Conservation (phyloP, 2,329 filamentous ascomycete species). For the Diplodia mutila region DNA sequence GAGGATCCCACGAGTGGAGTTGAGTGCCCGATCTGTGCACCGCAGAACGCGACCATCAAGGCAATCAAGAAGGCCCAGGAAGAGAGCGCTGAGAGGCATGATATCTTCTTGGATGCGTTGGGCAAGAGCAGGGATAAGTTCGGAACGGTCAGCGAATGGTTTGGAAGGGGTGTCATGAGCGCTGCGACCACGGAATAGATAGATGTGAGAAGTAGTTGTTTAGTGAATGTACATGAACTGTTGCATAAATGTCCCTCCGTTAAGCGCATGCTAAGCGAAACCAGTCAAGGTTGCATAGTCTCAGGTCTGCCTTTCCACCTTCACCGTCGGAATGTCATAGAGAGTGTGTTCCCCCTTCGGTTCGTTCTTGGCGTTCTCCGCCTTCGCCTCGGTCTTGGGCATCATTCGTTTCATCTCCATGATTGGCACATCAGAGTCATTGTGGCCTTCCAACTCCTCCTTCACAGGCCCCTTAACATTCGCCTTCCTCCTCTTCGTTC, state of each 20-base stretch:
- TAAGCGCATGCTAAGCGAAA: neutral
- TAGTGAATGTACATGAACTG: neutral
- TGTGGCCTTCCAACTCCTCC: neutral
- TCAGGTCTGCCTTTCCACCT: neutral
- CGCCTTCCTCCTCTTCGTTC: neutral
- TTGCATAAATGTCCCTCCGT: neutral
- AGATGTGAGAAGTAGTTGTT: neutral
- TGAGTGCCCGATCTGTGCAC: slow-evolving; percentile 85
- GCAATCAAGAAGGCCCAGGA: slow-evolving; percentile 85
- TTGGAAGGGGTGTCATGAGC: slow-evolving; percentile 86
- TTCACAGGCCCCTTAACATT: neutral
- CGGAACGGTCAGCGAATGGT: slow-evolving; percentile 91
- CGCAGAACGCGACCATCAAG: slow-evolving; percentile 83
- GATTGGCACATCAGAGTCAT: neutral
- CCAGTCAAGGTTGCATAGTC: neutral
- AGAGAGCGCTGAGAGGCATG: slow-evolving; percentile 84
- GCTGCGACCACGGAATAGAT: slow-evolving; percentile 10
- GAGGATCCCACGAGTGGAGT: slow-evolving; percentile 60
- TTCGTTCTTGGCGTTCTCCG: neutral
- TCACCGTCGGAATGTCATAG: neutral
- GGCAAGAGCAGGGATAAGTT: slow-evolving; percentile 80
- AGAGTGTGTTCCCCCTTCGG: neutral
- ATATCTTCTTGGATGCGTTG: slow-evolving; percentile 83
- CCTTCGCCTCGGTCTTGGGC: neutral
- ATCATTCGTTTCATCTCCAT: neutral